Evolutionary conservation across 345 rosid genomes (phyloP).

Genomic region (Hibiscus mutabilis): DNA sequence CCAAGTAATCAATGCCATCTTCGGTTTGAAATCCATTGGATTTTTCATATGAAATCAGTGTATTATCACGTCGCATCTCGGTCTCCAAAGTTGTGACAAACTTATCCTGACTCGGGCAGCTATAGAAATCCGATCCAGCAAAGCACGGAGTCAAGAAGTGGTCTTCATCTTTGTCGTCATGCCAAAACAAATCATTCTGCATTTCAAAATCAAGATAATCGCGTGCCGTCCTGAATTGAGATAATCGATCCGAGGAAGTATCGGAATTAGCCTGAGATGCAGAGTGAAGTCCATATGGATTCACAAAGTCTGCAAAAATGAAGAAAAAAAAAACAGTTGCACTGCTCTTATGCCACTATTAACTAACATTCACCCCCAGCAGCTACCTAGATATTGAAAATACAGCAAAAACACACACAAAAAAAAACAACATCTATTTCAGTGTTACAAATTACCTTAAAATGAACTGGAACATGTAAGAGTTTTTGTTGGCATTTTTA

Average conservation of each 20-base stretch:
- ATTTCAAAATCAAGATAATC: constrained; percentile 55
- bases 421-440: too few relatives aligned
- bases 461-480: too few relatives aligned
- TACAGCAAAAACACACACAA: too few relatives aligned
- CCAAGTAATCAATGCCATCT: constrained; percentile 38
- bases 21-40: constrained; percentile 39
- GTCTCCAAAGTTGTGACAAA: constrained; percentile 45
- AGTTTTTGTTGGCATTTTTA: too few relatives aligned
- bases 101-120: constrained; percentile 72
- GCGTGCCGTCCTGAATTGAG: constrained; percentile 86
- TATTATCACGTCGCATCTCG: constrained; percentile 32
- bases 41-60: constrained; percentile 24
- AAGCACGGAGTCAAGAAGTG: constrained; percentile 65
- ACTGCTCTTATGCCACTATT: too few relatives aligned
- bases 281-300: constrained; percentile 79
- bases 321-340: not conserved
- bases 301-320: constrained; percentile 58
- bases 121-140: constrained; percentile 46
- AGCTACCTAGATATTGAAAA: too few relatives aligned
- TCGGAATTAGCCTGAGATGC: constrained; percentile 43
- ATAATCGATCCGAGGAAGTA: constrained; percentile 55
- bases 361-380: too few relatives aligned
- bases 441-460: too few relatives aligned
- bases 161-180: constrained; percentile 60
- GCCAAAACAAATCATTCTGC: constrained; percentile 55